Percentiles rank a stretch among this genome's conserved stretches.
Conservation (phyloP, 805 yeast species). For the Ogataea nonfermentans region DNA sequence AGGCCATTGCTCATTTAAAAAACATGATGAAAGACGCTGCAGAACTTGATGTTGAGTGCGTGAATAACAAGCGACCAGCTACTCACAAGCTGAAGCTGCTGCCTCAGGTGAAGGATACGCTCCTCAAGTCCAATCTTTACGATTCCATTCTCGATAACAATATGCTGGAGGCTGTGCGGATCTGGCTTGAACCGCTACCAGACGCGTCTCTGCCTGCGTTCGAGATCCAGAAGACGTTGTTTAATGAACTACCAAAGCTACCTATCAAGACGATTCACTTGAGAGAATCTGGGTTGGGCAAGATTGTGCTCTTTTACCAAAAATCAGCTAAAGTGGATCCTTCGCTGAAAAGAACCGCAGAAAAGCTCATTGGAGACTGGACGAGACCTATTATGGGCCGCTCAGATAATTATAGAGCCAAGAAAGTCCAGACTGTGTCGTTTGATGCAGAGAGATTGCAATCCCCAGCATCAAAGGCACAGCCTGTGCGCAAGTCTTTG, state of each 20-base stretch:
- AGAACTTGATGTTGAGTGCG: conserved; percentile 59
- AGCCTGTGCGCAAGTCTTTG: conserved; percentile 46
- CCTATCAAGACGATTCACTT: conserved; percentile 96
- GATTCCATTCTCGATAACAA: conserved; percentile 94
- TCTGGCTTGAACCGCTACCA: conserved; percentile 98
- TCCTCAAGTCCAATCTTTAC: conserved; percentile 80
- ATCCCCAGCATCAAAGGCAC: conserved; percentile 32
- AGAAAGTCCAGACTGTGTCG: conserved; percentile 63
- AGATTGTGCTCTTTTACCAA: conserved; percentile 90
- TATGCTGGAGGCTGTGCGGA: conserved; percentile 84
- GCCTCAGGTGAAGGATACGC: conserved; percentile 71
- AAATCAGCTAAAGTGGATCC: conserved; percentile 87
- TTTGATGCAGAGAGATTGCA: conserved; percentile 61
- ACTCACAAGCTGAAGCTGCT: conserved; percentile 74
- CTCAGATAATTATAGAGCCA: conserved; percentile 90
- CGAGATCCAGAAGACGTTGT: conserved; percentile 87
- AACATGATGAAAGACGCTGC: conserved; percentile 90
- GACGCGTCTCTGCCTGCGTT: conserved; percentile 98
- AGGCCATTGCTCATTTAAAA: conserved; percentile 74
- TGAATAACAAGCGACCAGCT: conserved; percentile 65
- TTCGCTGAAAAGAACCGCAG: conserved; percentile 81
- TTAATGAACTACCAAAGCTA: conserved; percentile 66
- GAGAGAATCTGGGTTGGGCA: conserved; percentile 92
- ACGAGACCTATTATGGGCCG: conserved; percentile 97
- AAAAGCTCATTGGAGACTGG: conserved; percentile 93